Percentiles rank a stretch among this genome's conserved stretches.
Conservation (phyloP, 2,329 filamentous ascomycete species). For the Tolypocladium amazonense region DNA sequence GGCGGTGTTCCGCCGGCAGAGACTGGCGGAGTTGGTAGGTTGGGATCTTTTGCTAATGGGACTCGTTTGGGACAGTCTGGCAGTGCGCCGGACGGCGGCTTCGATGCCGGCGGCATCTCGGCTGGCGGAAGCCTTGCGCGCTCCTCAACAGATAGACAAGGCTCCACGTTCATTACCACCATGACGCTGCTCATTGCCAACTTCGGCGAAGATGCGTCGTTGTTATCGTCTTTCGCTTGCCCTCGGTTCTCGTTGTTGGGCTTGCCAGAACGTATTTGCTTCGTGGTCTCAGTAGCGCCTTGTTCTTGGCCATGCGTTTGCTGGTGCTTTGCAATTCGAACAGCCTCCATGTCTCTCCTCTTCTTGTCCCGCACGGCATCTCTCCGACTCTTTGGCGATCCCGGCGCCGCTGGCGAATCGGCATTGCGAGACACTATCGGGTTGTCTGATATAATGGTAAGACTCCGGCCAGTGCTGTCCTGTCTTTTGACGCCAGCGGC, state of each 20-base stretch:
- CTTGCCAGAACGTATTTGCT: not conserved
- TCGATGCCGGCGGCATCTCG: not conserved
- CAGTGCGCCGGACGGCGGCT: not conserved
- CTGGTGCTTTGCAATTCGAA: slow-evolving; percentile 13
- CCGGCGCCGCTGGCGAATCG: slow-evolving; percentile 6
- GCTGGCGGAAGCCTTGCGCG: not conserved
- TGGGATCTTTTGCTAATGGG: not conserved
- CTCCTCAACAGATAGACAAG: slow-evolving; percentile 11
- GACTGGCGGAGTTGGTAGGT: slow-evolving; percentile 18
- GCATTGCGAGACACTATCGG: slow-evolving; percentile 8
- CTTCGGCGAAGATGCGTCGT: not conserved
- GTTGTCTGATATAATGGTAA: slow-evolving; percentile 6
- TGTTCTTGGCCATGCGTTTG: slow-evolving; percentile 2
- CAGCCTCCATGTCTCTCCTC: slow-evolving; percentile 27
- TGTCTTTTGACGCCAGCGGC: not conserved
- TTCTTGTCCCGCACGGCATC: slow-evolving; percentile 30
- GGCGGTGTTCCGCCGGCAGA: slow-evolving; percentile 17
- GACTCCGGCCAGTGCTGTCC: not conserved
- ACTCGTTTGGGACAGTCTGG: not conserved
- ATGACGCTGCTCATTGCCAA: slow-evolving; percentile 25
- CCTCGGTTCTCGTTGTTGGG: not conserved
- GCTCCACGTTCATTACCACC: slow-evolving; percentile 26
- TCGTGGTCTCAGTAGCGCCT: not conserved
- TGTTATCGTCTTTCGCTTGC: not conserved
- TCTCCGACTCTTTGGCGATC: slow-evolving; percentile 18